Base-by-base conservation (phyloP, 306 rosid genomes). In the Lotus japonicus region DNA sequence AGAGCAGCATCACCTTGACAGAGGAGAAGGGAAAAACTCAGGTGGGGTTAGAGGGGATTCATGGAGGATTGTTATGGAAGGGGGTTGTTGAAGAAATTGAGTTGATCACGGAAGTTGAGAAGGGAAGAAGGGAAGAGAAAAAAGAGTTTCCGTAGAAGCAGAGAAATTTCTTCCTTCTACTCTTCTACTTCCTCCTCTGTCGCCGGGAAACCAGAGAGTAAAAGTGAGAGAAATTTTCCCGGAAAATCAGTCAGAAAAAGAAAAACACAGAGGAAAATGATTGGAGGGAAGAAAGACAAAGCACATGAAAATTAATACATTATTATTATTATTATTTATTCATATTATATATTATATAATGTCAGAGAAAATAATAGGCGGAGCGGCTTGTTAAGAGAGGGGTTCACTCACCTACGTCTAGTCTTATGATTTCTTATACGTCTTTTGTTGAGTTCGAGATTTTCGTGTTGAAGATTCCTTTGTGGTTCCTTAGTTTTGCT, bases 121-220 rank as follows among this genome's bases (percentile, higher is more conserved):
- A 51, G 76, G 70, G 71, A 41, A 19, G 87, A 39, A 26, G 54
- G 43, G 65, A 69, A 18, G n/a, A 21, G 26, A 21, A 3, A 21
- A 44, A 76, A 77, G 49, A 63, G 81, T 11, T 92, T 87, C 73
- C 95, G 98, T 92, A 84, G 92, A 92, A 85, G 96, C 86, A 75
- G 96, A 92, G 95, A 83, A 82, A 81, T 81, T 61, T 64, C 45
- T 87, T 92, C 77, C 95, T 85, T 89, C 61, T 78, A 89, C 95
- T 87, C 95, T 77, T 92, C 92, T 74, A 85, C 90, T 87, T 89
- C 96, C 95, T 82, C 65, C 78, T 58, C 81, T 58, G 53, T 71
- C 96, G 90, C 98, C 95, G 87, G 80, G 68, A 92, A 92, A 86
- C 79, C 77, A 80, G 87, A 85, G 87, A 82, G 55, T 28, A 50